These are phyloP conservation scores for Thermoascus crustaceus DNA, from an alignment of 2,329 filamentous ascomycete genomes.

Conservation along the genomic window DNA sequence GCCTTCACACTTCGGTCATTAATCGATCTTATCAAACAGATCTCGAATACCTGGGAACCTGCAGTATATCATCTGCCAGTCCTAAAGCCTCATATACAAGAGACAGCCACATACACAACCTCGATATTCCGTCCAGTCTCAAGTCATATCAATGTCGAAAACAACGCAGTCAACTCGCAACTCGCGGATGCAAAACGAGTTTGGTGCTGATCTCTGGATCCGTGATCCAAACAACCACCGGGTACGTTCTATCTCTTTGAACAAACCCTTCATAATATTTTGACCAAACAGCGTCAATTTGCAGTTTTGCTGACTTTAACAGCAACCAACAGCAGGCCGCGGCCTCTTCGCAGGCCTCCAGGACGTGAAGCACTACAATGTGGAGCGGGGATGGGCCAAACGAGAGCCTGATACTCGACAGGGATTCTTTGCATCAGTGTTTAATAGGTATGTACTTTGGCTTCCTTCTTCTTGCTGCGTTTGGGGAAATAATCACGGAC, in stretches of 20 bases:
- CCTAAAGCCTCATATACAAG: no score
- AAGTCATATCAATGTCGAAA: no score
- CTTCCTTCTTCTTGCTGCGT: not conserved
- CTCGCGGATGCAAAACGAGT: slow-evolving; percentile 21
- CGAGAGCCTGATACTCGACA: slow-evolving; percentile 15
- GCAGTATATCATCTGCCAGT: no score
- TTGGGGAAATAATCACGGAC: not conserved
- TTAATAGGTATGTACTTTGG: not conserved
- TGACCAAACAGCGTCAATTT: no score
- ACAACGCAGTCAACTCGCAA: no score
- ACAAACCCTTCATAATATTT: no score
- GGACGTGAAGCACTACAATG: slow-evolving; percentile 31
- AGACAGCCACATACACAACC: no score
- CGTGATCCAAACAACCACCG: slow-evolving; percentile 15
- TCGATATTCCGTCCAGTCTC: no score
- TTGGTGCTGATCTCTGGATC: slow-evolving; percentile 30
- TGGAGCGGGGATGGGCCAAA: slow-evolving; percentile 29
- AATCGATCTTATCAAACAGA: no score
- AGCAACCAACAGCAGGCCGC: slow-evolving; percentile 27
- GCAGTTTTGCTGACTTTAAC: slow-evolving; percentile 3
- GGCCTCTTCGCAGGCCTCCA: slow-evolving; percentile 33
- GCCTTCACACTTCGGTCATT: no score
- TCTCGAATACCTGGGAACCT: no score
- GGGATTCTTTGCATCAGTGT: not conserved
- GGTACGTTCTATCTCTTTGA: slow-evolving; percentile 12